Evolutionary conservation across 495 filamentous ascomycete genomes (phyloP).

Genomic region (Penicillium soppii): DNA sequence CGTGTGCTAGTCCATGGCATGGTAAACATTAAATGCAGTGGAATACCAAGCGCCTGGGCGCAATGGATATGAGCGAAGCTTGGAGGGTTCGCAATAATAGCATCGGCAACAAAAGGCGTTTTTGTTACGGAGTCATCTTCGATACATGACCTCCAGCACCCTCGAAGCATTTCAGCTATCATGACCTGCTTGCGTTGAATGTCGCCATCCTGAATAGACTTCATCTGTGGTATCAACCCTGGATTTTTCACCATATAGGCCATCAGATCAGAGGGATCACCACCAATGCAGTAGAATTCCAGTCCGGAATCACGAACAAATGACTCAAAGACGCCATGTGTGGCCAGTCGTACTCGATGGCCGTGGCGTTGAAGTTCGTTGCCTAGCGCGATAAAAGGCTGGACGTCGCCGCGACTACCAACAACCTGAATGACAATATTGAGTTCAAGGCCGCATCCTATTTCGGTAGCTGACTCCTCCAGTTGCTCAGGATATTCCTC

Average conservation of each 20-base stretch:
- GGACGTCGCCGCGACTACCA: constrained; percentile 52
- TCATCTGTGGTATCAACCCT: constrained; percentile 42
- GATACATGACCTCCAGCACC: constrained; percentile 61
- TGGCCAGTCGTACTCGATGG: constrained; percentile 58
- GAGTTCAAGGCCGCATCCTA: background rate
- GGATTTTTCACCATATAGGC: constrained; percentile 55
- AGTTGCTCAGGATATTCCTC: background rate
- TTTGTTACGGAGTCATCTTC: constrained; percentile 45
- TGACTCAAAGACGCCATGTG: constrained; percentile 55
- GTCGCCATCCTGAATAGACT: constrained; percentile 40
- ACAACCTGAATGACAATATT: constrained; percentile 55
- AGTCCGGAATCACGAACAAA: constrained; percentile 53
- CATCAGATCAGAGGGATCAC: constrained; percentile 60
- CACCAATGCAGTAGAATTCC: constrained; percentile 61
- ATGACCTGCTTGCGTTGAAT: constrained; percentile 37
- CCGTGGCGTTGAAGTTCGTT: constrained; percentile 40
- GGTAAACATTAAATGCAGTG: constrained; percentile 63
- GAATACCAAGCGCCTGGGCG: constrained; percentile 55
- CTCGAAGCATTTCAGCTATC: constrained; percentile 54
- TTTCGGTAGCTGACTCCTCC: background rate
- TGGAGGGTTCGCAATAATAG: constrained; percentile 62
- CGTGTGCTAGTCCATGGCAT: constrained; percentile 55
- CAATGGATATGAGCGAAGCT: constrained; percentile 61
- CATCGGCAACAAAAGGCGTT: constrained; percentile 59
- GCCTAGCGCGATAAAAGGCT: constrained; percentile 51